These are phyloP conservation scores for Sugiyamaella floridensis DNA, from an alignment of 805 yeast species.

Conservation along the genomic window DNA sequence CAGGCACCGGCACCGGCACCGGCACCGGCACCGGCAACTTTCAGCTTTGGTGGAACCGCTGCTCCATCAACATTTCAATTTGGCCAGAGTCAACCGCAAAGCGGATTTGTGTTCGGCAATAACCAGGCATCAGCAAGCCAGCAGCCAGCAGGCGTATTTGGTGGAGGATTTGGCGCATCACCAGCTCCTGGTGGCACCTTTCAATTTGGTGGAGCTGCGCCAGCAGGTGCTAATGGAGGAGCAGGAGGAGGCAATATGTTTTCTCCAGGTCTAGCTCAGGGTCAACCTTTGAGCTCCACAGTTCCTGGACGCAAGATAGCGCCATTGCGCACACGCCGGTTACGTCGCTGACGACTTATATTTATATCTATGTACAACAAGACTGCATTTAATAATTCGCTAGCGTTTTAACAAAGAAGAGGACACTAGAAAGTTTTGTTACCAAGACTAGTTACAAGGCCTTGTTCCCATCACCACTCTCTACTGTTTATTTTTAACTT, in stretches of 20 bases:
- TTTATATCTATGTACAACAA: background rate
- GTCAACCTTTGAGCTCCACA: background rate
- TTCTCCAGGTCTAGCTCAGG: background rate
- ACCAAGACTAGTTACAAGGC: too few relatives aligned
- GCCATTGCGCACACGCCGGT: background rate
- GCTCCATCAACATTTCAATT: background rate
- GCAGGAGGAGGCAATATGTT: background rate
- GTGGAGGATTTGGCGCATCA: background rate
- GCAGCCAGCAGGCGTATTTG: background rate
- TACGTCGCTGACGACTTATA: background rate
- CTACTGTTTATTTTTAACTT: too few relatives aligned
- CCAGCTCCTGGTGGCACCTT: background rate
- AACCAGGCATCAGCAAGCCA: background rate
- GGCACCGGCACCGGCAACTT: background rate
- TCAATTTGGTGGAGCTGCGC: background rate
- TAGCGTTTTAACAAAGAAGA: too few relatives aligned
- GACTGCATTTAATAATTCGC: background rate
- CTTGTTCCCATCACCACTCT: too few relatives aligned
- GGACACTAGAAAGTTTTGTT: too few relatives aligned
- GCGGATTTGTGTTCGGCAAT: background rate
- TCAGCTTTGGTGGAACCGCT: background rate
- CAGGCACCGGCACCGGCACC: too few relatives aligned
- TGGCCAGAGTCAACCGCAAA: background rate
- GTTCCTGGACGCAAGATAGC: constrained; percentile 3
- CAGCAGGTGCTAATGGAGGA: background rate